Evolutionary conservation across 805 yeast species (phyloP).

Genomic region (Wickerhamomyces bovis): DNA sequence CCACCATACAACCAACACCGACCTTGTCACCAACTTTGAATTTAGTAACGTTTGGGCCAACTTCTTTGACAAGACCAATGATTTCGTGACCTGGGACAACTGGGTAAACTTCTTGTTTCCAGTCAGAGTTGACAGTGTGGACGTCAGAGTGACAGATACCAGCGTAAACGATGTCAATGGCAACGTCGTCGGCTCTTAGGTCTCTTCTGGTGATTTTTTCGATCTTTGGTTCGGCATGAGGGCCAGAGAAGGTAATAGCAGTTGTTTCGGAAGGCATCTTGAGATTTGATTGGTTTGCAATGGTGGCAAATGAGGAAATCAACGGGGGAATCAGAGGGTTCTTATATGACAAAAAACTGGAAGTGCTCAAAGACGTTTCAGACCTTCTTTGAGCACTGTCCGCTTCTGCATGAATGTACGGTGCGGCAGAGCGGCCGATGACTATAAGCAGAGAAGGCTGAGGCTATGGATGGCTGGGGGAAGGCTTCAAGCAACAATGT

Average conservation of each 20-base stretch:
- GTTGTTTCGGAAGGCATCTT: neutral
- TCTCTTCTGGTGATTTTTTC: neutral
- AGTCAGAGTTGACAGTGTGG: slow-evolving; percentile 30
- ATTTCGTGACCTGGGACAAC: slow-evolving; percentile 91
- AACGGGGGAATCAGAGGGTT: no score
- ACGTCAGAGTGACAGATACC: slow-evolving; percentile 89
- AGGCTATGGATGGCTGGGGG: no score
- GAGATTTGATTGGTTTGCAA: no score
- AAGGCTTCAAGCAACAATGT: no score
- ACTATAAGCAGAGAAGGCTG: no score
- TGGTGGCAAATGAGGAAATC: no score
- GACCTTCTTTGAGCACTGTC: no score
- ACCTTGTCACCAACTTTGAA: slow-evolving; percentile 79
- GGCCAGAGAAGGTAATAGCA: neutral
- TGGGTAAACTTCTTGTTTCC: slow-evolving; percentile 44
- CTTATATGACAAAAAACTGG: no score
- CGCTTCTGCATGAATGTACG: no score
- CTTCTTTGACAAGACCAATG: slow-evolving; percentile 66
- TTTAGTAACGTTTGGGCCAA: slow-evolving; percentile 58
- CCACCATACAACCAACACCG: slow-evolving; percentile 23
- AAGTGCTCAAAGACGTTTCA: no score
- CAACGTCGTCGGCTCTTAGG: neutral
- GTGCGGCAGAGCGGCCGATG: no score
- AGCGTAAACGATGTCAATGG: slow-evolving; percentile 24
- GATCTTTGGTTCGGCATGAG: neutral